Evolutionary conservation across 257 asterid species (phyloP), one percentile per base, ranked within the genome.

Genomic region (Henckelia pumila): DNA sequence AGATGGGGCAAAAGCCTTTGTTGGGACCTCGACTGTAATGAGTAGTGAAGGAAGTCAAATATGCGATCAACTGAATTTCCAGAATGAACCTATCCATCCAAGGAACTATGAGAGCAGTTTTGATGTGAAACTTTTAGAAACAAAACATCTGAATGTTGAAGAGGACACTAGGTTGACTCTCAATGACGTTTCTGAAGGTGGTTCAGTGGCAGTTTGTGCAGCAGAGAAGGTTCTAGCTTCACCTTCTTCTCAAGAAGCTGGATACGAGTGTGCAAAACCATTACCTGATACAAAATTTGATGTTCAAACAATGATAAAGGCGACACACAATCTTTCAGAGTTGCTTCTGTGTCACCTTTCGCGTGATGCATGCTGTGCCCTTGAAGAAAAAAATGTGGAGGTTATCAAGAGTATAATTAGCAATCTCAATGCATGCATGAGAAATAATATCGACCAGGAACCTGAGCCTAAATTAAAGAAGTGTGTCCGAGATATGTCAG

Each of bases 201-300:
- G 87, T 16, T 80, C 72, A 23, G 82, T 87, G 68, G 96, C 99
- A 52, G 88, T 86, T 72, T 87, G 78, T 79, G 94, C 85, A 6
- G 96, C 97, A 19, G 98, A 91, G 75, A 80, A 85, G 77, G 96
- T 88, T 82, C 80, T 85, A 20, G 76, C 76, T 71, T 87, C 98
- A 21, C 96, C 95, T 59, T 83, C 87, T 77, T 80, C 92, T 75
- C 89, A 79, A 78, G 95, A 90, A 73, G 80, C 83, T 73, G 78
- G 70, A 32, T 4, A 56, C 44, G 88, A 84, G 68, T 72, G 52
- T 65, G 56, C 63, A 60, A 73, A 61, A 53, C 40, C 33, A 32
- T 78, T 21, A 59, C 72, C 78, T 19, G 71, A 64, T 71, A 80
- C 85, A 24, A 81, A 72, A 70, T 64, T 85, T 82, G 83, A 83